Evolutionary conservation across 1,139 yeast genomes (phyloP).

Genomic region (Kodamaea fungicola): DNA sequence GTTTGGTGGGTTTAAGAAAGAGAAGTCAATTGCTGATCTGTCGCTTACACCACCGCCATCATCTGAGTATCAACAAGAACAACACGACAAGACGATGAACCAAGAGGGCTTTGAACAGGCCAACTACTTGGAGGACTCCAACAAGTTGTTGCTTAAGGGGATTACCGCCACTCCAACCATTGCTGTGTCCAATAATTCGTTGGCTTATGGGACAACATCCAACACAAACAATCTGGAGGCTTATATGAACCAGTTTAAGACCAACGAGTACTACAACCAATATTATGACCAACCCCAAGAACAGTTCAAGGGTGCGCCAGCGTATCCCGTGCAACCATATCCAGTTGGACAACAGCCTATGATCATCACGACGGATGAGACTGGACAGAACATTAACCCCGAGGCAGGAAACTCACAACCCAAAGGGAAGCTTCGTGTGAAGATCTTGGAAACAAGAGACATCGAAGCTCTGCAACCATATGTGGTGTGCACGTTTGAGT

Average conservation of each 20-base stretch:
- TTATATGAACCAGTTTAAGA: constrained; percentile 25
- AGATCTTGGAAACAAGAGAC: constrained; percentile 75
- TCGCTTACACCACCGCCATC: constrained; percentile 11
- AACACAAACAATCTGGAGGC: constrained; percentile 22
- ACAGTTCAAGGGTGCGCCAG: constrained; percentile 5
- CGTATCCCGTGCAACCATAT: constrained; percentile 13
- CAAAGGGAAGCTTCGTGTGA: constrained; percentile 78
- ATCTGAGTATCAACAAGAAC: constrained; percentile 6
- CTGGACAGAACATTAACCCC: constrained; percentile 33
- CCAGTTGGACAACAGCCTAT: constrained; percentile 26
- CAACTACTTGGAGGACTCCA: constrained; percentile 7
- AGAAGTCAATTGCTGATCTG: constrained; percentile 5
- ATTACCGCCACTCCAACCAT: constrained; percentile 56
- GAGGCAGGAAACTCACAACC: constrained; percentile 44
- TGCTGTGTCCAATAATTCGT: constrained; percentile 57
- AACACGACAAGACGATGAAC: constrained; percentile 4
- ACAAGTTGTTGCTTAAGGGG: constrained; percentile 36
- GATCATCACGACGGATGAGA: constrained; percentile 46
- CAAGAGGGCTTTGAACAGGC: not conserved
- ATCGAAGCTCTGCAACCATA: constrained; percentile 71
- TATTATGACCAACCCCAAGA: constrained; percentile 15
- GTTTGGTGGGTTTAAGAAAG: constrained; percentile 46
- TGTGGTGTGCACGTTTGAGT: constrained; percentile 90
- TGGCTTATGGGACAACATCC: constrained; percentile 69
- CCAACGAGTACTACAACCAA: constrained; percentile 10